phyloP scores from a whole-genome alignment of 2,329 filamentous ascomycete genomes.

The Hymenoscyphus linearis region DNA sequence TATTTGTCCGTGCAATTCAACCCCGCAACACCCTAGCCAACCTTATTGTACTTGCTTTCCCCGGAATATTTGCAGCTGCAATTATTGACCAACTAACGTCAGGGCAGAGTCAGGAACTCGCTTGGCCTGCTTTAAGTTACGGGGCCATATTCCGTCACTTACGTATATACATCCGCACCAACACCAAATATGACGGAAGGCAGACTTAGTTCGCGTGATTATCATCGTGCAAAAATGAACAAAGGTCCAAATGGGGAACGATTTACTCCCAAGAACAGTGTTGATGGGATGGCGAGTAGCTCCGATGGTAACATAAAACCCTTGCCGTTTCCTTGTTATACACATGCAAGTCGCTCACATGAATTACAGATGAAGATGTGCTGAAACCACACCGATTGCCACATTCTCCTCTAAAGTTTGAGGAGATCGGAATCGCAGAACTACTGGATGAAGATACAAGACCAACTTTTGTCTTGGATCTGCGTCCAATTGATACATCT shows the following conservation, averaged over 20 bases:
- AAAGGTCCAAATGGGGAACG: not conserved
- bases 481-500: conserved; percentile 12
- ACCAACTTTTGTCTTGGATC: conserved; percentile 23
- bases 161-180: too few relatives aligned
- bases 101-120: not conserved
- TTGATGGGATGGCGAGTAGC: not conserved
- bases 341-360: conserved; percentile 6
- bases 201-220: not conserved
- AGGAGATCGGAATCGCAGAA: conserved; percentile 20
- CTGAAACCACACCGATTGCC: not conserved
- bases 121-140: not conserved
- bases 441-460: conserved; percentile 22
- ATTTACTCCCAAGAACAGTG: not conserved
- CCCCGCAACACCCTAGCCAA: not conserved
- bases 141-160: too few relatives aligned
- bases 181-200: not conserved
- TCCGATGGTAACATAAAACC: conserved; percentile 4
- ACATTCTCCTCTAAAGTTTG: not conserved
- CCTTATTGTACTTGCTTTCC: not conserved
- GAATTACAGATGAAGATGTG: not conserved
- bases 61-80: not conserved
- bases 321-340: not conserved
- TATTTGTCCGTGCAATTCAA: not conserved
- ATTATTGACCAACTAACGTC: not conserved
- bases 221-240: not conserved